Conservation (phyloP, 176 grass and related monocot genomes). For the Triticum dicoccoides region DNA sequence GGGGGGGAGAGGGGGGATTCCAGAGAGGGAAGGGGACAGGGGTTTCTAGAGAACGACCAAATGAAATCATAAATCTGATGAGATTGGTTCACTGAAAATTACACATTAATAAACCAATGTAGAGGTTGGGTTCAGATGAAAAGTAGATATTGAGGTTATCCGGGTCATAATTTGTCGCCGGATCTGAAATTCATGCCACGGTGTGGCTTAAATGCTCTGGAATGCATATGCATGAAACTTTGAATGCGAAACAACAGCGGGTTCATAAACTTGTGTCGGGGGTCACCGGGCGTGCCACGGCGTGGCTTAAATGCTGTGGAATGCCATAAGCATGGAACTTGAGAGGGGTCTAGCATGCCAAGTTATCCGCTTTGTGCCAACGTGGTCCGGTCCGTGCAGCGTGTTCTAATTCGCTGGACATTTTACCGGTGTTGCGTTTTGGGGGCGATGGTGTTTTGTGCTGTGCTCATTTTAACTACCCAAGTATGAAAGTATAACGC, state of each 20-base stretch:
- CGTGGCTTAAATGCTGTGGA: neutral
- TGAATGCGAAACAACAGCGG: too few relatives aligned
- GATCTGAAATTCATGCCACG: neutral
- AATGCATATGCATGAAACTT: neutral
- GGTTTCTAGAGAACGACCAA: neutral
- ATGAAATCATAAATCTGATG: neutral
- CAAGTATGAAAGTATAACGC: neutral
- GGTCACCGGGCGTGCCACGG: neutral
- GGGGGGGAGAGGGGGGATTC: neutral
- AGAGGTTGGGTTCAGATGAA: neutral
- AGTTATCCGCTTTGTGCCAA: neutral
- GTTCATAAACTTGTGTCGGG: neutral
- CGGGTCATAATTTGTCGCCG: neutral
- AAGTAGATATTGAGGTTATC: too few relatives aligned
- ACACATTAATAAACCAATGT: neutral
- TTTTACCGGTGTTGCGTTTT: neutral
- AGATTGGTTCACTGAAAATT: rapidly evolving
- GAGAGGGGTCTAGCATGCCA: neutral
- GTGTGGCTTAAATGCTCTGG: neutral
- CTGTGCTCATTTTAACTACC: neutral
- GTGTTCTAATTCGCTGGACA: neutral
- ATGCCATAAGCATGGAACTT: neutral
- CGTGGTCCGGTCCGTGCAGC: neutral
- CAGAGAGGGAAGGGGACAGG: neutral
- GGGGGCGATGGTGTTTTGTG: neutral